Conservation (phyloP, 768 basidiomycete species). For the Mycena alexandri region DNA sequence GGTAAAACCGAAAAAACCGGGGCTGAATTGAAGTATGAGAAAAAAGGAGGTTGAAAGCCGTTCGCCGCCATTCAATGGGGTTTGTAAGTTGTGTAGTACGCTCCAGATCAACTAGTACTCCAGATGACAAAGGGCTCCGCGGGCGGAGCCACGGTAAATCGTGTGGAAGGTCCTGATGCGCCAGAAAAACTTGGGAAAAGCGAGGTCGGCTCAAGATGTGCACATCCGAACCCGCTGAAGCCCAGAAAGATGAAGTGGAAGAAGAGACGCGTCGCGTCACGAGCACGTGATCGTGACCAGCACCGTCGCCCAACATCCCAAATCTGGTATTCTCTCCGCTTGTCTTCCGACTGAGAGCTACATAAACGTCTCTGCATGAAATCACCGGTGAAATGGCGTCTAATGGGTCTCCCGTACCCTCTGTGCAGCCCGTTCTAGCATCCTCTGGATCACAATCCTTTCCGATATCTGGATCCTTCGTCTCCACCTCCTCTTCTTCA, state of each 20-base stretch:
- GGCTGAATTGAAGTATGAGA: no score
- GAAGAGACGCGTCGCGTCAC: slow-evolving; percentile 1
- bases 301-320: not conserved
- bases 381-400: not conserved
- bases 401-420: not conserved
- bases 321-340: slow-evolving; percentile 15
- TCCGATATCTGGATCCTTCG: slow-evolving; percentile 12
- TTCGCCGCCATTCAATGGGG: no score
- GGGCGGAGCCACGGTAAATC: no score
- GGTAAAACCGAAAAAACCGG: no score
- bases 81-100: no score
- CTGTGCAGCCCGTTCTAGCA: not conserved
- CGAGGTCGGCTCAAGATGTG: no score
- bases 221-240: not conserved
- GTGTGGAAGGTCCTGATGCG: no score
- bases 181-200: no score
- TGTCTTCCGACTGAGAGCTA: not conserved
- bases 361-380: not conserved
- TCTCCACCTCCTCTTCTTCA: slow-evolving; percentile 52
- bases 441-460: not conserved
- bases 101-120: no score
- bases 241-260: not conserved
- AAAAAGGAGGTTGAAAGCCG: no score
- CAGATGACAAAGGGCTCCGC: no score
- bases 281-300: not conserved